Base-by-base conservation (phyloP, 2,329 filamentous ascomycete species). In the Corinectria fuckeliana region DNA sequence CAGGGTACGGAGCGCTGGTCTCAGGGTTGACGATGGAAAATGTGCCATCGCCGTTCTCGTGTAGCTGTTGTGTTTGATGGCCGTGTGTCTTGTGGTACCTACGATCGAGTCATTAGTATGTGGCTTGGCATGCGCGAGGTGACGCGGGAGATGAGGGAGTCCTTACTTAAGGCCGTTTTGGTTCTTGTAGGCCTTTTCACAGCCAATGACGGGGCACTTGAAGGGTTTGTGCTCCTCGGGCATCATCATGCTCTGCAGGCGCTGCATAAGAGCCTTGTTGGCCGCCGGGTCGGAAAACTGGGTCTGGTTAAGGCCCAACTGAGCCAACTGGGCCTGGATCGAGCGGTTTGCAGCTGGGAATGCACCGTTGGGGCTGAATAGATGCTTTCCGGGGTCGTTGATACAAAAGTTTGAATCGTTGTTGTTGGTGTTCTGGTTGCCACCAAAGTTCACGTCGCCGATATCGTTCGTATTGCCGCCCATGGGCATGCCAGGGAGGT, bases 121-220 rank as follows among this genome's bases (percentile, higher is more conserved):
- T 21, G 30, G 2, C 13, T 36, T 9, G 16, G 21, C 10, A 18
- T 30, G 20, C 39, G 20, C 36, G 47, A 42, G 48, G 21, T 6
- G 28, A 10, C 10, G 23, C 10, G 5, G 11, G 62, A 49, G n/a
- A 50, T 26, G 32, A 42, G 30, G 49, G 28, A 36, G 79, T 6
- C 18, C 81, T 69, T 92, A 99, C 86, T 98, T 99, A 56, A 99
- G 83, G 49, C 95, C 95, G 69, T 99, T 99, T 75, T 98, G 95
- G 76, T 99, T 99, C 84, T 99, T 99, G 81, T 99, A 99, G 0
- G 95, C 94, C 82, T 99, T 99, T 77, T 98, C 95, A 72, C 95
- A 99, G 5, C 95, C 95, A 74, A 99, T 96, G 50, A 99, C 95
- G 1, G 95, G 95, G 72, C 95, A 99, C 75, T 93, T 91, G 83